Conservation (phyloP, 495 filamentous ascomycete species). For the Cercophora samala region DNA sequence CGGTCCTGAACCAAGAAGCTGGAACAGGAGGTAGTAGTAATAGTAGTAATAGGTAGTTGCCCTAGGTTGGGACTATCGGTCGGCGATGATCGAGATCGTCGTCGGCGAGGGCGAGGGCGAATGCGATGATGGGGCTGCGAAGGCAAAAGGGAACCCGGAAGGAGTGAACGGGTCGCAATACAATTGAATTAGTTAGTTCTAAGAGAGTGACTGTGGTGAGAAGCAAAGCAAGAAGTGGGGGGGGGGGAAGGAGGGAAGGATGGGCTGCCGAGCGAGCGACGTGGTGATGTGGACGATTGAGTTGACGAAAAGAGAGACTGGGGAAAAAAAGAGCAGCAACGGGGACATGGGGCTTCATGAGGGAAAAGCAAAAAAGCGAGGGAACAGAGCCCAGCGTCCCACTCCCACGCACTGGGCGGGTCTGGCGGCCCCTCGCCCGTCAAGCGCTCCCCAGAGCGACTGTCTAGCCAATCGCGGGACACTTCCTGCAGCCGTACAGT, state of each 20-base stretch:
- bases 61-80: not conserved
- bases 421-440: slow-evolving; percentile 10
- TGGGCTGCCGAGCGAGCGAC: slow-evolving; percentile 29
- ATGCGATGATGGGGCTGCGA: slow-evolving; percentile 23
- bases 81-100: slow-evolving; percentile 3
- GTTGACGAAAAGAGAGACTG: slow-evolving; percentile 35
- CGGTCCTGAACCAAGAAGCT: slow-evolving; percentile 31
- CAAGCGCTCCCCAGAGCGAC: slow-evolving; percentile 13
- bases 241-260: slow-evolving; percentile 30
- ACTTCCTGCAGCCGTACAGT: slow-evolving; percentile 11
- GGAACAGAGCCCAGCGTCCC: slow-evolving; percentile 22
- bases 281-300: slow-evolving; percentile 33
- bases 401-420: slow-evolving; percentile 23
- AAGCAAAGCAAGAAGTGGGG: slow-evolving; percentile 35
- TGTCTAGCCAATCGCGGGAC: slow-evolving; percentile 12
- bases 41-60: not conserved
- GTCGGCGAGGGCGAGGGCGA: slow-evolving; percentile 10
- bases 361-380: slow-evolving; percentile 29
- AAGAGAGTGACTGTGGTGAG: slow-evolving; percentile 46
- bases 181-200: slow-evolving; percentile 29
- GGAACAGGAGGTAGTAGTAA: slow-evolving; percentile 28
- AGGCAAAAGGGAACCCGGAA: slow-evolving; percentile 37
- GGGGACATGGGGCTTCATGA: slow-evolving; percentile 36
- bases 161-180: slow-evolving; percentile 36
- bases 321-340: slow-evolving; percentile 30